Evolutionary conservation across 495 filamentous ascomycete genomes (phyloP).

Genomic region (Aspergillus egyptiacus): DNA sequence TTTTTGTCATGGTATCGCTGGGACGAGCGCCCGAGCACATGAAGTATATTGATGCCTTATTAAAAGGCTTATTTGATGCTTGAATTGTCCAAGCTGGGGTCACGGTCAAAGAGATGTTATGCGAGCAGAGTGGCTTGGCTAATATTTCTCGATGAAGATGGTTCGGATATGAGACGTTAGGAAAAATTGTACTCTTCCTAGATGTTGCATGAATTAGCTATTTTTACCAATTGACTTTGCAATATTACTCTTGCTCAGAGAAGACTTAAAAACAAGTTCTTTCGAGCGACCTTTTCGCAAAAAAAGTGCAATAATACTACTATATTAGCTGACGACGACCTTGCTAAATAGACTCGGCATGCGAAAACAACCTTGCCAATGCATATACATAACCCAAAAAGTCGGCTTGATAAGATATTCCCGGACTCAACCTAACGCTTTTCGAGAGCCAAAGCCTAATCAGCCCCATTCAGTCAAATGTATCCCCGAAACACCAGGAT

Average conservation of each 20-base stretch:
- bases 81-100: background rate
- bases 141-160: slow-evolving; percentile 10
- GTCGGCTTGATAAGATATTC: no score
- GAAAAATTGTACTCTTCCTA: slow-evolving; percentile 23
- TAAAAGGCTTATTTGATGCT: background rate
- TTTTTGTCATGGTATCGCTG: slow-evolving; percentile 3
- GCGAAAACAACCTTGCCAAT: no score
- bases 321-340: no score
- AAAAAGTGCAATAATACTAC: no score
- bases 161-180: slow-evolving; percentile 9
- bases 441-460: background rate
- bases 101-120: slow-evolving; percentile 4
- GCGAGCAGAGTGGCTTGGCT: slow-evolving; percentile 4
- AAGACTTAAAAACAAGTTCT: no score
- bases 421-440: background rate
- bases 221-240: slow-evolving; percentile 8
- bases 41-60: slow-evolving; percentile 13
- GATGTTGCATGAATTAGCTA: slow-evolving; percentile 24
- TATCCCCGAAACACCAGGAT: background rate
- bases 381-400: no score
- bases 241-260: background rate
- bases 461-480: background rate
- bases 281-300: no score
- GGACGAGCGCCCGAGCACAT: slow-evolving; percentile 5
- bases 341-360: no score